phyloP scores from a whole-genome alignment of 352 stramenopile species.

The Phytophthora colocasiae region DNA sequence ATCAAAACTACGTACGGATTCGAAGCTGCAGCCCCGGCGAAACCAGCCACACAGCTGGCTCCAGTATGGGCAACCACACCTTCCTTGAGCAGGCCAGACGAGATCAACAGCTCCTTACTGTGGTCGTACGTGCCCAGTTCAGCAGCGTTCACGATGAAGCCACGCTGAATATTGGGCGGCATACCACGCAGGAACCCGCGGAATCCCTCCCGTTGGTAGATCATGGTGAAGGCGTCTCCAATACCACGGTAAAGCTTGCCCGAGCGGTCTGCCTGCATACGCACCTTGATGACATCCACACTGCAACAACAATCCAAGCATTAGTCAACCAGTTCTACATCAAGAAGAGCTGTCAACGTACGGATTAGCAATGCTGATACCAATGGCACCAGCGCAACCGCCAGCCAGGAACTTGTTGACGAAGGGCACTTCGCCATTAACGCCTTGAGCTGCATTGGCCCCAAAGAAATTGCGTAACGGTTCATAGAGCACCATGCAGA shows the following conservation, averaged over 20 bases:
- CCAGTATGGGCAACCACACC: conserved; percentile 77
- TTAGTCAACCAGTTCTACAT: conserved; percentile 7
- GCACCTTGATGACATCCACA: conserved; percentile 90
- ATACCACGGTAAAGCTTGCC: conserved; percentile 77
- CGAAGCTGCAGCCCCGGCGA: conserved; percentile 74
- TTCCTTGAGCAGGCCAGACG: conserved; percentile 64
- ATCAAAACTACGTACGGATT: conserved; percentile 61
- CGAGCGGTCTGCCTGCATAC: conserved; percentile 82
- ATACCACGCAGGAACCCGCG: conserved; percentile 84
- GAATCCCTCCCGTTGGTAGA: conserved; percentile 78
- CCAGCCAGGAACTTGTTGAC: conserved; percentile 84
- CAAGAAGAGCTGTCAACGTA: conserved; percentile 41
- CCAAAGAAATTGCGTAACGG: conserved; percentile 80
- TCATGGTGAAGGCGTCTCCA: conserved; percentile 68
- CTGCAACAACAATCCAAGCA: conserved; percentile 36
- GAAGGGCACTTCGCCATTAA: conserved; percentile 69
- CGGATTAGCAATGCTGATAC: conserved; percentile 87
- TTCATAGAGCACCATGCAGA: conserved; percentile 89
- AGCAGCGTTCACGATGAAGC: conserved; percentile 88
- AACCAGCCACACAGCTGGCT: conserved; percentile 78
- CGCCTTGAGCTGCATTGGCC: conserved; percentile 43
- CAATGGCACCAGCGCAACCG: conserved; percentile 78
- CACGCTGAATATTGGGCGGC: conserved; percentile 84
- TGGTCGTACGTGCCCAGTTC: conserved; percentile 90
- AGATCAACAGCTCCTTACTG: conserved; percentile 80